Conservation (phyloP, 2,329 filamentous ascomycete species). For the Monosporascus sp. region DNA sequence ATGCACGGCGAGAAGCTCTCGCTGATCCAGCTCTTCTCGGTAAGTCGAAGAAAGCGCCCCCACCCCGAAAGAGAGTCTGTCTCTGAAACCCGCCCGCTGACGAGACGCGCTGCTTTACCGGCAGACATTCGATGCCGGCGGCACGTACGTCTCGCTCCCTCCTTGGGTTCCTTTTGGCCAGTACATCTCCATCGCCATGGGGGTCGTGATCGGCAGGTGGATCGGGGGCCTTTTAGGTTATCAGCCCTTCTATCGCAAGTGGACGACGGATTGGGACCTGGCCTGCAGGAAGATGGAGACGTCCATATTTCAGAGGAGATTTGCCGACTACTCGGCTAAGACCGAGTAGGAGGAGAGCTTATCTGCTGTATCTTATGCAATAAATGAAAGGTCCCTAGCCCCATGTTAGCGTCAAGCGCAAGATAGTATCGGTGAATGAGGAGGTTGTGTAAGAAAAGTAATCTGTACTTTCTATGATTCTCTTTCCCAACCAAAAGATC, state of each 20-base stretch:
- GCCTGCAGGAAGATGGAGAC: constrained; percentile 4
- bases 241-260: constrained; percentile 5
- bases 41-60: too few relatives aligned
- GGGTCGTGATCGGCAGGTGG: constrained; percentile 11
- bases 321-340: neutral
- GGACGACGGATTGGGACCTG: constrained; percentile 4
- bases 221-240: constrained; percentile 5
- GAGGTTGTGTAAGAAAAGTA: too few relatives aligned
- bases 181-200: neutral
- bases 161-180: constrained; percentile 11
- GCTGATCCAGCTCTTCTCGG: constrained; percentile 11
- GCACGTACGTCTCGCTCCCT: constrained; percentile 6
- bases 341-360: too few relatives aligned
- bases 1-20: neutral
- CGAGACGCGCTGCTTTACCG: too few relatives aligned
- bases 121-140: constrained; percentile 12
- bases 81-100: too few relatives aligned
- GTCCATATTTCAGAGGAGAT: constrained; percentile 3
- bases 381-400: too few relatives aligned
- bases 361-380: too few relatives aligned
- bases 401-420: too few relatives aligned
- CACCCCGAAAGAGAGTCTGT: too few relatives aligned
- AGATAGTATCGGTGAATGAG: too few relatives aligned
- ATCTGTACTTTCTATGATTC: too few relatives aligned
- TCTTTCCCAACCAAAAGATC: too few relatives aligned